Evolutionary conservation across 2,329 filamentous ascomycete genomes (phyloP), one percentile per base, ranked within the genome.

Genomic region (Orbilia ellipsospora): DNA sequence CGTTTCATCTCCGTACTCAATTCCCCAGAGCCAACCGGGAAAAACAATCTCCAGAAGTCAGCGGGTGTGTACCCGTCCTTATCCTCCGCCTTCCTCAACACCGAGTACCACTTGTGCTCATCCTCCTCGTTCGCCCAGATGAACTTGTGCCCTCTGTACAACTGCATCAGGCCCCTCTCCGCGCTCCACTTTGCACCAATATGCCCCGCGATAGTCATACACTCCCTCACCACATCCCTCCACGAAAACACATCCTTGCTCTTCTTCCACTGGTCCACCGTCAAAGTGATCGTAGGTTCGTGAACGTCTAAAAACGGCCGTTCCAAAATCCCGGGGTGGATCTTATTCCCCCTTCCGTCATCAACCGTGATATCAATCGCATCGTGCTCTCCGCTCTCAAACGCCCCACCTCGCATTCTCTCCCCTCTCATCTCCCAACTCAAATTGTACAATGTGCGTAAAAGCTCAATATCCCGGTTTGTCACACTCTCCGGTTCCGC

Each of bases 131-230:
- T 80, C 77, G 85, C 83, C 40, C 82, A 79, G 23, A 81, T 80
- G 51, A 86, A 80, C 13, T 79, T 78, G 0, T 81, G 80, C 56
- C 80, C 77, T 83, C 84, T 87, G 81, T 87, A 91, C 6, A 88
- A 87, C 28, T 88, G 83, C 42, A 88, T 86, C 61, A 91, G 86
- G 18, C 83, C 82, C 59, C 88, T 86, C 20, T 85, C 84, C 55
- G 84, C 80, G 79, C 88, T 90, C 87, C 88, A 91, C 31, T 83
- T 83, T 18, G 88, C 89, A 44, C 87, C 88, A 26, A 89, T 82
- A 78, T 90, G 85, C 64, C 88, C 88, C 12, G 88, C 89, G 2
- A 90, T 83, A 44, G 87, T 84, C 89, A 91, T 91, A 23, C 45
- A 8, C 18, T 76, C 67, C 23, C 78, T 31, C 1, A 66, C 66